A percentile compares a stretch with the other conserved stretches of the same genome.
These are phyloP conservation scores for Dryas integrifolia DNA, from an alignment of 331 rosid genomes.

Conservation along the genomic window DNA sequence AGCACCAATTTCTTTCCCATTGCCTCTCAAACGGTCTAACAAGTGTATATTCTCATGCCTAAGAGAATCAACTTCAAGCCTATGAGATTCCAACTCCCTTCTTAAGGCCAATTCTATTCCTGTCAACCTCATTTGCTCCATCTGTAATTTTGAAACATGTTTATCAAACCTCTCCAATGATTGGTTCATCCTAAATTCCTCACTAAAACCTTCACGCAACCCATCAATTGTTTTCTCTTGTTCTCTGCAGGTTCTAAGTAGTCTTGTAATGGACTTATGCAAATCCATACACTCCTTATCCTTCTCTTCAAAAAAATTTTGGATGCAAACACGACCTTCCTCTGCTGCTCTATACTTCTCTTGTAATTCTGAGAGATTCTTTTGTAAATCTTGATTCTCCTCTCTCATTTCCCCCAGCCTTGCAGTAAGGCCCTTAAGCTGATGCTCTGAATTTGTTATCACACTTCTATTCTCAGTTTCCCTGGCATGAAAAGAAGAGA, in stretches of 20 bases:
- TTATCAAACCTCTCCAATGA: constrained; percentile 54
- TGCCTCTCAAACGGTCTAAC: constrained; percentile 67
- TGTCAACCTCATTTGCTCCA: constrained; percentile 79
- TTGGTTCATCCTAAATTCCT: constrained; percentile 44
- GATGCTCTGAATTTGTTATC: constrained; percentile 54
- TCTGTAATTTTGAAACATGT: constrained; percentile 55
- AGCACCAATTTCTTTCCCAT: constrained; percentile 55
- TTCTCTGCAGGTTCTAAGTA: constrained; percentile 74
- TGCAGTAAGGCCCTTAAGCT: constrained; percentile 51
- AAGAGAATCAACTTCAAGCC: constrained; percentile 79
- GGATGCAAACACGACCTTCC: constrained; percentile 54
- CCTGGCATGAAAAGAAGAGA: constrained; percentile 62
- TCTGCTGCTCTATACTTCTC: constrained; percentile 53
- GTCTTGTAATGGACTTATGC: constrained; percentile 67
- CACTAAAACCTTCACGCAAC: constrained; percentile 53
- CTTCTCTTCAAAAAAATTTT: constrained; percentile 63
- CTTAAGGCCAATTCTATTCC: constrained; percentile 77
- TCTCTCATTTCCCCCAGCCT: constrained; percentile 49
- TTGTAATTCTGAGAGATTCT: constrained; percentile 57
- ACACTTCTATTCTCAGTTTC: constrained; percentile 59
- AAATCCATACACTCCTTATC: constrained; percentile 83
- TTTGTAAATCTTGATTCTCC: constrained; percentile 54
- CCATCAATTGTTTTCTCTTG: constrained; percentile 85
- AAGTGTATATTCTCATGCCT: constrained; percentile 78
- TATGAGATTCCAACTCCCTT: constrained; percentile 65